A percentile compares a stretch with the other conserved stretches of the same genome.
Conservation (phyloP, 2,329 filamentous ascomycete species). For the Balansia obtecta region DNA sequence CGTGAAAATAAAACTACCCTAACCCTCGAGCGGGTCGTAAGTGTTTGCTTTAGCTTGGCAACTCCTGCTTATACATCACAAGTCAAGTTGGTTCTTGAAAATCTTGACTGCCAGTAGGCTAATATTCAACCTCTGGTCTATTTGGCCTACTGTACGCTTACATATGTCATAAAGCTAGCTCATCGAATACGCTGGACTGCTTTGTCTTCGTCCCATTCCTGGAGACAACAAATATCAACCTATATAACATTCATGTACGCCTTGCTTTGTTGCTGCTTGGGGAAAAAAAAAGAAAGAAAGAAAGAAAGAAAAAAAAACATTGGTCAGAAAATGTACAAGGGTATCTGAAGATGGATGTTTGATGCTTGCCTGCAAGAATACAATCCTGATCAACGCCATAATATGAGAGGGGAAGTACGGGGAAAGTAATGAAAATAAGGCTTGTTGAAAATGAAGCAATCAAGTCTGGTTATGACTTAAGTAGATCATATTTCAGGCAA, state of each 20-base stretch:
- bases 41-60: too few species aligned
- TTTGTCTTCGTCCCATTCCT: background rate
- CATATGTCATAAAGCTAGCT: background rate
- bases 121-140: background rate
- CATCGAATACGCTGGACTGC: background rate
- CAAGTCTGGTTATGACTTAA: background rate
- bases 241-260: background rate
- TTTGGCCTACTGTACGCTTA: background rate
- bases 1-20: too few species aligned
- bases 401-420: background rate
- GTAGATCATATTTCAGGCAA: background rate
- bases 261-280: background rate
- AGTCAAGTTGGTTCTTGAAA: background rate
- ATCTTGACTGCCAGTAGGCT: background rate
- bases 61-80: too few species aligned
- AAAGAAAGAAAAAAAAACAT: background rate
- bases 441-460: background rate
- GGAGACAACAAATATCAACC: background rate
- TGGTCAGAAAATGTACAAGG: constrained; percentile 1
- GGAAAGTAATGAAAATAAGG: background rate
- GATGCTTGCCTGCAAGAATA: background rate
- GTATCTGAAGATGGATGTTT: constrained; percentile 4
- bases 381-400: background rate
- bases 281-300: background rate
- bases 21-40: too few species aligned